These are phyloP conservation scores for Pseudopithomyces chartarum DNA, from an alignment of 2,329 filamentous ascomycete species.

Conservation along the genomic window DNA sequence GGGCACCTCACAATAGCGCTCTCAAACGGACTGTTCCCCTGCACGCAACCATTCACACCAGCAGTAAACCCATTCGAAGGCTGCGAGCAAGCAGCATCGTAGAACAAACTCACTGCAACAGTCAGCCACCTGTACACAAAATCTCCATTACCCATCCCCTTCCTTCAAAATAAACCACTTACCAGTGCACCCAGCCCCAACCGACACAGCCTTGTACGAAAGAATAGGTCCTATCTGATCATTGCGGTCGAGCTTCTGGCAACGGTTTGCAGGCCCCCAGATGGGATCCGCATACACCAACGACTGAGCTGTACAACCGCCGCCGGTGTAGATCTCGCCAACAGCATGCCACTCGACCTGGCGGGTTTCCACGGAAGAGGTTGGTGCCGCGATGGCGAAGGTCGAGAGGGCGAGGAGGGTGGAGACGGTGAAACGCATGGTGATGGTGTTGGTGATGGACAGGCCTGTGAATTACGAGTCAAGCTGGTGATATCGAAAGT, in stretches of 20 bases:
- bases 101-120: constrained; percentile 11
- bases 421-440: neutral
- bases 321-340: constrained; percentile 17
- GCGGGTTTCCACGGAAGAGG: neutral
- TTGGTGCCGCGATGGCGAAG: neutral
- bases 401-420: neutral
- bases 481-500: neutral
- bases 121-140: neutral
- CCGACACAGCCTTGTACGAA: constrained; percentile 14
- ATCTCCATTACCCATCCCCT: neutral
- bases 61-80: constrained; percentile 9
- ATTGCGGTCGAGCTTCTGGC: constrained; percentile 20
- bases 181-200: constrained; percentile 17
- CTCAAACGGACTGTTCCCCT: constrained; percentile 11
- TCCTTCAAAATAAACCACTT: neutral
- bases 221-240: constrained; percentile 8
- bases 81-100: constrained; percentile 4
- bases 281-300: constrained; percentile 24
- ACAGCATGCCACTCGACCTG: constrained; percentile 13
- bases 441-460: neutral
- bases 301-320: constrained; percentile 13
- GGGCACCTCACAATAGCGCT: constrained; percentile 14
- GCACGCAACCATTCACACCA: constrained; percentile 11
- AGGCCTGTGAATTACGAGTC: neutral
- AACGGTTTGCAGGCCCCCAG: constrained; percentile 17